phyloP scores from a whole-genome alignment of 331 rosid genomes.

The Phaseolus coccineus region DNA sequence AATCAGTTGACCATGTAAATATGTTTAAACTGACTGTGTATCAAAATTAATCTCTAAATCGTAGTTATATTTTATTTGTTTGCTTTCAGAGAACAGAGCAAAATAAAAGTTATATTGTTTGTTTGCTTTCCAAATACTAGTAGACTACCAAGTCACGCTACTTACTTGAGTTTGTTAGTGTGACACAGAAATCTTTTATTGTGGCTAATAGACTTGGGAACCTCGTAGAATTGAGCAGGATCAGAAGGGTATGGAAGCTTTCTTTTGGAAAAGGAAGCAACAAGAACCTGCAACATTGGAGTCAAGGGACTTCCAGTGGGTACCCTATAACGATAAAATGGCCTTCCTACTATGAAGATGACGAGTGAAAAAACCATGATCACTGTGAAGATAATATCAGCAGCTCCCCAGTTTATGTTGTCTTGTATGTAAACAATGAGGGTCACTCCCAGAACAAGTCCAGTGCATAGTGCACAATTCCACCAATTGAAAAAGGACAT shows the following conservation, averaged over 20 bases:
- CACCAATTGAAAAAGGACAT: slow-evolving; percentile 98
- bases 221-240: slow-evolving; percentile 66
- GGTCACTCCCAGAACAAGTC: slow-evolving; percentile 82
- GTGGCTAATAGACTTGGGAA: slow-evolving; percentile 48
- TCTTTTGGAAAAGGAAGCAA: slow-evolving; percentile 81
- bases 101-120: not conserved
- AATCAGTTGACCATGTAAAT: not conserved
- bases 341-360: slow-evolving; percentile 68
- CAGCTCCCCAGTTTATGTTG: slow-evolving; percentile 76
- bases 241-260: slow-evolving; percentile 67
- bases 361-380: slow-evolving; percentile 73
- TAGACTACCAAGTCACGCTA: not conserved
- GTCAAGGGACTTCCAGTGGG: slow-evolving; percentile 88
- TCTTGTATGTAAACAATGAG: slow-evolving; percentile 85
- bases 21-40: not conserved
- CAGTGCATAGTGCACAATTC: slow-evolving; percentile 80
- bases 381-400: slow-evolving; percentile 64
- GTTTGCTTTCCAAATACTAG: not conserved
- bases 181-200: slow-evolving; percentile 67
- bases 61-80: too few species aligned
- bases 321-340: slow-evolving; percentile 69
- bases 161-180: slow-evolving; percentile 81
- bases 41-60: not conserved
- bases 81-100: not conserved
- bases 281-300: slow-evolving; percentile 85